Evolutionary conservation across 148 eudicot species (phyloP).

Genomic region (Chenopodium suecicum): DNA sequence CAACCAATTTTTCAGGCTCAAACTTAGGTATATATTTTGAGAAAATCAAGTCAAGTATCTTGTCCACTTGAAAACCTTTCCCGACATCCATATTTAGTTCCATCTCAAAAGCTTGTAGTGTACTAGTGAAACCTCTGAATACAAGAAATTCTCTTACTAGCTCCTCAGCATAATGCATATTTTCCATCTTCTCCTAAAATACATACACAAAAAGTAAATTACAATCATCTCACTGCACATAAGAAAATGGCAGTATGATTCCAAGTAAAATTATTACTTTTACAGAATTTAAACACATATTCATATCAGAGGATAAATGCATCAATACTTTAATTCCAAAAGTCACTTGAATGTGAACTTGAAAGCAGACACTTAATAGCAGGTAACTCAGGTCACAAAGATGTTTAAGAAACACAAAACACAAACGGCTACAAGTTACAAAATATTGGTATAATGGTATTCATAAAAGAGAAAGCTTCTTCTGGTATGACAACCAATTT

Average conservation of each 20-base stretch:
- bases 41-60: conserved; percentile 80
- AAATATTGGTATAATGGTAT: not conserved
- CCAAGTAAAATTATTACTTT: not conserved
- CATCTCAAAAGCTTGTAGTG: conserved; percentile 72
- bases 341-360: not conserved
- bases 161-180: conserved; percentile 88
- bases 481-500: not conserved
- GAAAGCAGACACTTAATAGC: not conserved
- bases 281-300: not conserved
- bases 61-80: conserved; percentile 78
- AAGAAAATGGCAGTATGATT: not conserved
- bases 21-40: conserved; percentile 71
- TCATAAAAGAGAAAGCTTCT: not conserved
- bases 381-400: not conserved
- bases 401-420: not conserved
- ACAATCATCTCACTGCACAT: conserved; percentile 10
- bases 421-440: not conserved
- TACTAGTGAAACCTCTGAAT: conserved; percentile 86
- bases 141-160: conserved; percentile 82
- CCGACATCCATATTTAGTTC: conserved; percentile 80
- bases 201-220: not conserved
- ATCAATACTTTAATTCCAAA: not conserved
- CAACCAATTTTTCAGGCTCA: conserved; percentile 62
- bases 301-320: not conserved
- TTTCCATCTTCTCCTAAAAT: conserved; percentile 57